Conservation (phyloP, 441 rosid genomes). For the Macaranga tanarius region DNA sequence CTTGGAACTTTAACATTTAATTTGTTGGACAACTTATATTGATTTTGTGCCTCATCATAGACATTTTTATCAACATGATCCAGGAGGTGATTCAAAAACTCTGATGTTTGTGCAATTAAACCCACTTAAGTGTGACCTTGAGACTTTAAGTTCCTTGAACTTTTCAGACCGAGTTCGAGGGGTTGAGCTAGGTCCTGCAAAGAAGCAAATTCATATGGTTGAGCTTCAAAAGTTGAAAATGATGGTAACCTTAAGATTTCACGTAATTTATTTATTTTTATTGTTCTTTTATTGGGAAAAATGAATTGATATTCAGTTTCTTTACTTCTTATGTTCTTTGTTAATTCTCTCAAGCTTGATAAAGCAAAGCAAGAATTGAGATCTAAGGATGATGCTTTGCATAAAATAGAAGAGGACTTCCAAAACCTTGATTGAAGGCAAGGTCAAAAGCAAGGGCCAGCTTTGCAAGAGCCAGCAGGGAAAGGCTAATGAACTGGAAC, state of each 20-base stretch:
- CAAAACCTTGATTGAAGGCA: slow-evolving; percentile 60
- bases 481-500: slow-evolving; percentile 64
- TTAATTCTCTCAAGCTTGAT: slow-evolving; percentile 49
- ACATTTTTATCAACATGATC: slow-evolving; percentile 5
- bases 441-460: slow-evolving; percentile 59
- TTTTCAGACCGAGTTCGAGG: slow-evolving; percentile 82
- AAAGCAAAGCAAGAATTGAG: slow-evolving; percentile 68
- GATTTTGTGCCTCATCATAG: background rate
- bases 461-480: slow-evolving; percentile 53
- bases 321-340: background rate
- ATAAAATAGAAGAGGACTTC: slow-evolving; percentile 64
- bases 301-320: background rate
- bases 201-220: slow-evolving; percentile 57
- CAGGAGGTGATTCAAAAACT: slow-evolving; percentile 86
- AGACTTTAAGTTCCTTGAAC: slow-evolving; percentile 72
- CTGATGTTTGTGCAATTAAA: slow-evolving; percentile 83
- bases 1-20: background rate
- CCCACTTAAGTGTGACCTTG: slow-evolving; percentile 66
- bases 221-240: slow-evolving; percentile 68
- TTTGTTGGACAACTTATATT: background rate
- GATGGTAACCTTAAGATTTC: slow-evolving; percentile 37
- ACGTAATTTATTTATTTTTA: background rate
- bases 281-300: background rate
- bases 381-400: slow-evolving; percentile 63
- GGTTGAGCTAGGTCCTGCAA: slow-evolving; percentile 70